Percentiles rank a stretch among this genome's conserved stretches.
phyloP scores from a whole-genome alignment of 441 rosid species.

The Erodium chrysanthum region DNA sequence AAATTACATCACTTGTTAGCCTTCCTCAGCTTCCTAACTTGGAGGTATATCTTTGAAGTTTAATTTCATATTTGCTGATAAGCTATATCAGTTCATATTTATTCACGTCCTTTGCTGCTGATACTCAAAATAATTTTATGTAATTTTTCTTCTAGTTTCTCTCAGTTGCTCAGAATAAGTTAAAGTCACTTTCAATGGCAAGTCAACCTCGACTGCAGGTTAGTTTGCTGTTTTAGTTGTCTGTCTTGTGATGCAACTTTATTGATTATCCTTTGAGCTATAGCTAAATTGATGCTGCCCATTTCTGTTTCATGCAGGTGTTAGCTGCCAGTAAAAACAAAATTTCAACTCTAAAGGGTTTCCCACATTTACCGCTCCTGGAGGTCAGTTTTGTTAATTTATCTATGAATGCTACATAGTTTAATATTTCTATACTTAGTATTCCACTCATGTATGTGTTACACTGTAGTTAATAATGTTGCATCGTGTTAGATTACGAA shows the following conservation, averaged over 20 bases:
- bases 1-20: slow-evolving; percentile 88
- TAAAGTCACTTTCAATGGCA: slow-evolving; percentile 95
- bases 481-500: not conserved
- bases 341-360: slow-evolving; percentile 81
- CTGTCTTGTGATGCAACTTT: slow-evolving; percentile 11
- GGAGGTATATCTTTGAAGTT: slow-evolving; percentile 51
- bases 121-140: slow-evolving; percentile 1
- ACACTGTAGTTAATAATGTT: not conserved
- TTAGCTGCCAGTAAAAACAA: slow-evolving; percentile 97
- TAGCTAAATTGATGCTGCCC: slow-evolving; percentile 15
- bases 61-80: slow-evolving; percentile 12
- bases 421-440: not conserved
- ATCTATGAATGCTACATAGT: not conserved
- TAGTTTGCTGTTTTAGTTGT: slow-evolving; percentile 20
- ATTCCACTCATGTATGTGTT: not conserved
- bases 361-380: slow-evolving; percentile 83
- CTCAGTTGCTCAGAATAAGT: slow-evolving; percentile 94
- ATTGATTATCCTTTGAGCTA: not conserved
- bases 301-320: slow-evolving; percentile 38
- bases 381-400: slow-evolving; percentile 46
- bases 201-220: slow-evolving; percentile 99
- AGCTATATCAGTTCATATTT: slow-evolving; percentile 11
- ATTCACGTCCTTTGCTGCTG: slow-evolving; percentile 7
- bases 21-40: slow-evolving; percentile 93
- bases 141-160: slow-evolving; percentile 50